These are phyloP conservation scores for Agarophyton chilense DNA, from an alignment of 23 red algal species.

Conservation along the genomic window DNA sequence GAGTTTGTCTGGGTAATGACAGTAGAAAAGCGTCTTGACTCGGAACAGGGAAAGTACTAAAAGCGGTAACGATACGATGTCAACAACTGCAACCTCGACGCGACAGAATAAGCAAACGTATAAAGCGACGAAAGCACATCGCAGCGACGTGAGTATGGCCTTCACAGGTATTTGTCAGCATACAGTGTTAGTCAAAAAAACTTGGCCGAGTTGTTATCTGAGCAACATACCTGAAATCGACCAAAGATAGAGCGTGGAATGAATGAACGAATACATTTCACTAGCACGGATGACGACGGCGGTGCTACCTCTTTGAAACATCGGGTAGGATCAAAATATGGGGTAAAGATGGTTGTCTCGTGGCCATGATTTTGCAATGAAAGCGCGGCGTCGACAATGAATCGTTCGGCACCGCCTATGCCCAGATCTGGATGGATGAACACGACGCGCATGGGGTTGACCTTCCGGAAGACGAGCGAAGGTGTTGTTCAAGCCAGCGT, in stretches of 20 bases:
- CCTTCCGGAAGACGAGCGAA: too few relatives aligned
- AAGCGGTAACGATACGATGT: slow-evolving; percentile 85
- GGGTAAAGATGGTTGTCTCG: slow-evolving; percentile 68
- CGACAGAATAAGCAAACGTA: slow-evolving; percentile 61
- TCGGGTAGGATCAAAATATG: slow-evolving; percentile 69
- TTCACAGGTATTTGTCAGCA: slow-evolving; percentile 5
- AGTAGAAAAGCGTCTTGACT: slow-evolving; percentile 81
- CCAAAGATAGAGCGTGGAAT: slow-evolving; percentile 64
- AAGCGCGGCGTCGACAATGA: slow-evolving; percentile 89
- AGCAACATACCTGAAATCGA: slow-evolving; percentile 34
- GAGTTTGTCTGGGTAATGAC: slow-evolving; percentile 93
- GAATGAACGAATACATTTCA: not conserved
- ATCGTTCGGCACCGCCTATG: slow-evolving; percentile 95
- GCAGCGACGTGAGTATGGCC: slow-evolving; percentile 68
- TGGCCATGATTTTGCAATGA: slow-evolving; percentile 64
- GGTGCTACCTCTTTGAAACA: slow-evolving; percentile 77
- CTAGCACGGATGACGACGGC: slow-evolving; percentile 9
- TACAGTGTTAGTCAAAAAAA: too few relatives aligned
- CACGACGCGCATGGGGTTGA: slow-evolving; percentile 58
- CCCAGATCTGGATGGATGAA: slow-evolving; percentile 99
- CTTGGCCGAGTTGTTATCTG: not conserved
- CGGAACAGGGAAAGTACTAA: slow-evolving; percentile 77
- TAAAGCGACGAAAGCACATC: slow-evolving; percentile 72
- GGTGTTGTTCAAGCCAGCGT: too few relatives aligned
- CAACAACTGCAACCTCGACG: slow-evolving; percentile 74